These are phyloP conservation scores for Fusarium marasasianum DNA, from an alignment of 2,329 filamentous ascomycete genomes.

Conservation along the genomic window DNA sequence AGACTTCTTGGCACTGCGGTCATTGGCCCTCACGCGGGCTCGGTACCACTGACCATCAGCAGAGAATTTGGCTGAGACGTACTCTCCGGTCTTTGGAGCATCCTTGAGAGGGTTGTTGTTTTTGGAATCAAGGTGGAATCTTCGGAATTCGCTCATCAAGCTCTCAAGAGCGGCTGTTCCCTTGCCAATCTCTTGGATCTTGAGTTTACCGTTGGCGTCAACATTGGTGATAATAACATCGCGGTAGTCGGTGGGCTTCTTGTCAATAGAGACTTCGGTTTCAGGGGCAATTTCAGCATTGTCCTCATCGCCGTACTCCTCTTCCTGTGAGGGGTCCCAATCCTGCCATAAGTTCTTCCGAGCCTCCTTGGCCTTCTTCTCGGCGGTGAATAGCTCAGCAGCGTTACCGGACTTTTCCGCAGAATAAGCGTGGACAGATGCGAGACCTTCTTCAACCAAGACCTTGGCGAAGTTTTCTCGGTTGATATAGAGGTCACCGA, in stretches of 20 bases:
- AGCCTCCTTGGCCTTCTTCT: conserved; percentile 88
- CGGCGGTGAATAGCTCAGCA: conserved; percentile 85
- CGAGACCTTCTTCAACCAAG: conserved; percentile 92
- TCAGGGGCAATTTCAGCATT: conserved; percentile 62
- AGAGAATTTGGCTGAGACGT: conserved; percentile 90
- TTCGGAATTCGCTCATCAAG: conserved; percentile 89
- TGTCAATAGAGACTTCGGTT: conserved; percentile 64
- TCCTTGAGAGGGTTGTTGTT: conserved; percentile 79
- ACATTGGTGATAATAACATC: conserved; percentile 94
- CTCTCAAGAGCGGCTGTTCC: conserved; percentile 86
- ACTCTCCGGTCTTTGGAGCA: conserved; percentile 89
- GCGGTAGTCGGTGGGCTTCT: conserved; percentile 84
- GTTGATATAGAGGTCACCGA: conserved; percentile 91
- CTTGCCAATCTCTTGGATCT: conserved; percentile 89
- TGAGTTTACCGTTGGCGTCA: conserved; percentile 82
- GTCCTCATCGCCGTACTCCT: conserved; percentile 64
- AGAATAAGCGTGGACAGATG: conserved; percentile 91
- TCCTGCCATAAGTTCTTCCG: conserved; percentile 91
- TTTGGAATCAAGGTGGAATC: conserved; percentile 85
- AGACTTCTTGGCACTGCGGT: conserved; percentile 86
- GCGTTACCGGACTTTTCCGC: conserved; percentile 95
- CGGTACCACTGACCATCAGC: conserved; percentile 95
- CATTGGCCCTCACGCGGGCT: conserved; percentile 88
- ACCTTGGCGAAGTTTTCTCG: conserved; percentile 95
- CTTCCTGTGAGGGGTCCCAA: conserved; percentile 91